These are phyloP conservation scores for Picochlorum sp. DNA, from an alignment of 139 green algal genomes.

Conservation along the genomic window DNA sequence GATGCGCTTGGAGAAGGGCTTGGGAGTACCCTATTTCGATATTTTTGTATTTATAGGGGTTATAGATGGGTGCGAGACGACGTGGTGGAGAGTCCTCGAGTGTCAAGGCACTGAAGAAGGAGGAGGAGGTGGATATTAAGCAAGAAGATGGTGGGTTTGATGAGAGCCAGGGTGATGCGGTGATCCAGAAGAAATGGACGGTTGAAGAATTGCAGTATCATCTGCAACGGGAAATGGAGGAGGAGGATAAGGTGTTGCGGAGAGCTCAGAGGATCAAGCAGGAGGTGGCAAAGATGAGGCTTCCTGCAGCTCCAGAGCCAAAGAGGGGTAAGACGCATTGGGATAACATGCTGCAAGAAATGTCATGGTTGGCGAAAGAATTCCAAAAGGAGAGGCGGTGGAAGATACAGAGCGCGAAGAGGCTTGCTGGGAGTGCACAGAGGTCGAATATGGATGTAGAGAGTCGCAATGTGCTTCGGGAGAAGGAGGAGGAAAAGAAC, in stretches of 20 bases:
- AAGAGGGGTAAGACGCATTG: slow-evolving; percentile 74
- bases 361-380: slow-evolving; percentile 93
- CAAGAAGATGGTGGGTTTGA: neutral
- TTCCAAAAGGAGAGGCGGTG: slow-evolving; percentile 63
- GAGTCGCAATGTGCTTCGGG: slow-evolving; percentile 33
- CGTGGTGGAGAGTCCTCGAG: too few species aligned
- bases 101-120: too few species aligned
- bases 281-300: neutral
- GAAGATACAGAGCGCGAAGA: slow-evolving; percentile 70
- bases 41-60: too few species aligned
- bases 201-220: neutral
- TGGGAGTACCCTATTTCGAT: too few species aligned
- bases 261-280: neutral
- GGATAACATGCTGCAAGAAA: slow-evolving; percentile 92
- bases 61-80: too few species aligned
- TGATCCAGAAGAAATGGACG: neutral
- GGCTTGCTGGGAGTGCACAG: slow-evolving; percentile 41
- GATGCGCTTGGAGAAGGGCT: too few species aligned
- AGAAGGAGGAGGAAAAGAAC: slow-evolving; percentile 31
- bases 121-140: neutral
- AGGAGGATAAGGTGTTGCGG: neutral
- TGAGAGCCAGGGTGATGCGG: neutral
- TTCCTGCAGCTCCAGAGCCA: slow-evolving; percentile 29
- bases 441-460: slow-evolving; percentile 67
- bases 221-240: slow-evolving; percentile 1